Percentiles rank a stretch among this genome's conserved stretches.
These are phyloP conservation scores for Cocos nucifera DNA, from an alignment of 176 grass and related monocot species.

Conservation along the genomic window DNA sequence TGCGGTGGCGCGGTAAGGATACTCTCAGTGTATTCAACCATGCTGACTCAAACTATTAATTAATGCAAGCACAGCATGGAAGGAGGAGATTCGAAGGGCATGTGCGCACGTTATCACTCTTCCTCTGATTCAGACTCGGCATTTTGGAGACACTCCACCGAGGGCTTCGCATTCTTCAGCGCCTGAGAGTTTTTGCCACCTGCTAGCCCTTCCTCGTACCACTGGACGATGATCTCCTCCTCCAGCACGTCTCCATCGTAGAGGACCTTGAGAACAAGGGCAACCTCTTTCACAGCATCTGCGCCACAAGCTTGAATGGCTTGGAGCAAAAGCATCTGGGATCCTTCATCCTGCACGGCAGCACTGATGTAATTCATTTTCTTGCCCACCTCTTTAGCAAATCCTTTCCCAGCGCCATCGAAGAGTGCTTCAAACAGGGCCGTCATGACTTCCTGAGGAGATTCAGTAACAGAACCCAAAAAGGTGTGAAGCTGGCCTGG, in stretches of 20 bases:
- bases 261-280: conserved; percentile 49
- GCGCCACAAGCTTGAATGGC: conserved; percentile 39
- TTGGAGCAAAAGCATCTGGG: conserved; percentile 39
- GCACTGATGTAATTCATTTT: conserved; percentile 49
- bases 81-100: no score
- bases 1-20: no score
- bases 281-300: conserved; percentile 65
- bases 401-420: conserved; percentile 48
- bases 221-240: conserved; percentile 57
- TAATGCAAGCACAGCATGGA: no score
- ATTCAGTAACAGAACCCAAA: conserved; percentile 20
- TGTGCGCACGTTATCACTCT: conserved; percentile 4
- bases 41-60: no score
- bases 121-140: conserved; percentile 58
- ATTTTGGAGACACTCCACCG: conserved; percentile 68
- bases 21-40: no score
- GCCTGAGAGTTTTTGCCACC: conserved; percentile 28
- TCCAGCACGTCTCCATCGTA: conserved; percentile 67
- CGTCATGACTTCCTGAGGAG: conserved; percentile 46
- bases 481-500: conserved; percentile 37
- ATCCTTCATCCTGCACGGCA: conserved; percentile 32
- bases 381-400: conserved; percentile 59
- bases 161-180: conserved; percentile 45
- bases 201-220: conserved; percentile 38
- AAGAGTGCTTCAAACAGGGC: conserved; percentile 66